Base-by-base conservation (phyloP, 2,329 filamentous ascomycete genomes). In the Byssothecium circinans region DNA sequence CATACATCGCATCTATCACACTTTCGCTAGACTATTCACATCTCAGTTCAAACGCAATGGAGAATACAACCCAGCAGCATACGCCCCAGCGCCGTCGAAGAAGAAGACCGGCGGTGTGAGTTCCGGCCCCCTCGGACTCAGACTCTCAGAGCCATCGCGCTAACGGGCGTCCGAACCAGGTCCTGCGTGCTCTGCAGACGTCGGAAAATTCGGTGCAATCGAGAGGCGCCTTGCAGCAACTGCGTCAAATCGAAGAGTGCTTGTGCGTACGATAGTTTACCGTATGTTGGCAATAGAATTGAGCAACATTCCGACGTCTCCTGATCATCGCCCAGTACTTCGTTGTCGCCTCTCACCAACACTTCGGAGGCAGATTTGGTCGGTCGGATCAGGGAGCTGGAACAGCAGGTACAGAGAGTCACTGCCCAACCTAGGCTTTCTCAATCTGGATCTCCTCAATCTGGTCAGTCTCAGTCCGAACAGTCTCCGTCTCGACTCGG, bases 181-280 rank as follows among this genome's bases (percentile, higher is more conserved):
- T 76, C 82, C 1, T 85, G 82, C 61, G 70, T 76, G 54, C 73
- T 81, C 34, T 86, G 84, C 58, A 74, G 83, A 35, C 76, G 70
- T 45, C 80, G 82, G 33, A 87, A 86, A 64, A 79, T 86, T 49
- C 76, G 78, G 38, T 86, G 83, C 59, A 79, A 86, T 58, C 78
- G 81, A 40, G 77, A 78, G 49, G 65, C 70, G 6, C 84, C 84
- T 1, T 86, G 83, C 57, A 76, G 73, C 49, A 82, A 83, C 48
- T 86, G 84, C 58, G 49, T 78, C n/a, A 78, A 78, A 53, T 80
- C 81, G 18, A 77, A 77, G 53, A 79, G 78, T 33, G 73, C 73
- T 17, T 86, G 84, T 57, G 74, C 79, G 1, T 86, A 83, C 56
- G 61, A 69, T 7, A 50, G 43, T 43, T 25, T 40, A 20, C 39